Conservation (phyloP, 1,284 basidiomycete species). For the Ustilago esculenta region DNA sequence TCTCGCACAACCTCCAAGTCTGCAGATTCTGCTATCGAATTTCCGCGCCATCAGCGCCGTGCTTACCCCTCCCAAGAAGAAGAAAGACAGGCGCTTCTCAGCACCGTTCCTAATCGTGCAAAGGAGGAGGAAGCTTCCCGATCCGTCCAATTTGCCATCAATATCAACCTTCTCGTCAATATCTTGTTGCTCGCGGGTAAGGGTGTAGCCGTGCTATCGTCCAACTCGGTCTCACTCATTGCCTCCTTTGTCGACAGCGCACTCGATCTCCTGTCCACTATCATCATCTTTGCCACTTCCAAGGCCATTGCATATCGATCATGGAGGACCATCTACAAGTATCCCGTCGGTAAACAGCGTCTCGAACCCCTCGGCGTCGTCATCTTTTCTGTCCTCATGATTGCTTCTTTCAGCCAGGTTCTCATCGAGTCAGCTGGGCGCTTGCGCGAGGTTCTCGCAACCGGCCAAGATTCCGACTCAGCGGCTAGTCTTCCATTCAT, state of each 20-base stretch:
- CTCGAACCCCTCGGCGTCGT: conserved; percentile 70
- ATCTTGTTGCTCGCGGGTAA: conserved; percentile 71
- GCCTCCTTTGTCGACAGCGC: conserved; percentile 72
- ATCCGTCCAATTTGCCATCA: conserved; percentile 61
- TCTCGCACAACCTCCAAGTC: background rate
- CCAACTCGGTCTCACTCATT: conserved; percentile 72
- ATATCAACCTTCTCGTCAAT: conserved; percentile 68
- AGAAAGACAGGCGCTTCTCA: conserved; percentile 57
- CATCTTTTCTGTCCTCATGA: conserved; percentile 73
- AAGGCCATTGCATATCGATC: conserved; percentile 59
- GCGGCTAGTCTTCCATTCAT: conserved; percentile 55
- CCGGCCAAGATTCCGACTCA: conserved; percentile 54
- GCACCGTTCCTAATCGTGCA: conserved; percentile 59
- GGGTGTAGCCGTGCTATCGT: conserved; percentile 70
- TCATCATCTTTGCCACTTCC: conserved; percentile 67
- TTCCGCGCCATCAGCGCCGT: too few species aligned
- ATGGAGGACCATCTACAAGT: conserved; percentile 65
- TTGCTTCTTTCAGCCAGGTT: conserved; percentile 68
- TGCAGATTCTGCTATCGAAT: conserved; percentile 1
- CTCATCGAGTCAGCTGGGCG: conserved; percentile 61
- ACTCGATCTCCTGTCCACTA: conserved; percentile 71
- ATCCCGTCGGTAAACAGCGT: conserved; percentile 71
- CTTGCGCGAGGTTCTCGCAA: conserved; percentile 57
- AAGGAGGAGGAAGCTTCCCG: conserved; percentile 58
- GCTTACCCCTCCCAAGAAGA: conserved; percentile 46